phyloP scores from a whole-genome alignment of 2,329 filamentous ascomycete genomes.

The Laburnicola sp. region DNA sequence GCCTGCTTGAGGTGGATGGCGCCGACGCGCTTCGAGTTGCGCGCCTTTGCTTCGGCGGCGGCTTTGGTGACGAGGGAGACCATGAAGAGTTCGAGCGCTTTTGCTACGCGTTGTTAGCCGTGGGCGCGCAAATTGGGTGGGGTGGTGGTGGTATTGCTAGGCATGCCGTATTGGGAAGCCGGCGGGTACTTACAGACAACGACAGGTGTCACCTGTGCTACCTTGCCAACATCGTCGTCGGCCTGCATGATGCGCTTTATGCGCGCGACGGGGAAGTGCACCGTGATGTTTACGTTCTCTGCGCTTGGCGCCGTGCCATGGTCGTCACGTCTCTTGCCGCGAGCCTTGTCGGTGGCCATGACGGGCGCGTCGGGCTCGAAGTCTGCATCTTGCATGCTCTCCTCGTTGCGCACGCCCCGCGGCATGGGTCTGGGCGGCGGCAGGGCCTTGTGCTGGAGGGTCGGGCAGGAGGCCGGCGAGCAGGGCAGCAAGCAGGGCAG shows the following conservation, averaged over 20 bases:
- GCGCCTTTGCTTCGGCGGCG: slow-evolving; percentile 78
- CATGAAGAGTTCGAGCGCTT: slow-evolving; percentile 98
- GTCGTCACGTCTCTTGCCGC: slow-evolving; percentile 28
- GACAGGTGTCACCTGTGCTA: slow-evolving; percentile 94
- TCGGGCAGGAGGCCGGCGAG: slow-evolving; percentile 26
- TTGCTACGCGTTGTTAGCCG: slow-evolving; percentile 58
- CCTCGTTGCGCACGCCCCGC: slow-evolving; percentile 28
- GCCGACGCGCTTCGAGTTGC: slow-evolving; percentile 85
- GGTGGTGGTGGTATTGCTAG: too few species aligned
- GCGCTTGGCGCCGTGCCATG: slow-evolving; percentile 29
- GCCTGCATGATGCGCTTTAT: slow-evolving; percentile 99
- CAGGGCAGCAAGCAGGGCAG: slow-evolving; percentile 27
- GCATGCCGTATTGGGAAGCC: background rate
- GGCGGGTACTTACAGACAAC: slow-evolving; percentile 68
- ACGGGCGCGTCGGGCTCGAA: slow-evolving; percentile 34
- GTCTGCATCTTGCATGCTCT: slow-evolving; percentile 42
- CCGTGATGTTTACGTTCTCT: slow-evolving; percentile 75
- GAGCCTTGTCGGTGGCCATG: slow-evolving; percentile 21
- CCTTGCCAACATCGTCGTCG: slow-evolving; percentile 97
- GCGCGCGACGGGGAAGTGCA: slow-evolving; percentile 93
- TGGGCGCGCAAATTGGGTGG: background rate
- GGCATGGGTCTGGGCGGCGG: slow-evolving; percentile 31
- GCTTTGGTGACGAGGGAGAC: slow-evolving; percentile 88
- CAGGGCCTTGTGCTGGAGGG: slow-evolving; percentile 19
- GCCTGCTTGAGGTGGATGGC: slow-evolving; percentile 90